Evolutionary conservation across 1,284 basidiomycete species (phyloP).

Genomic region (Naganishia sp.): DNA sequence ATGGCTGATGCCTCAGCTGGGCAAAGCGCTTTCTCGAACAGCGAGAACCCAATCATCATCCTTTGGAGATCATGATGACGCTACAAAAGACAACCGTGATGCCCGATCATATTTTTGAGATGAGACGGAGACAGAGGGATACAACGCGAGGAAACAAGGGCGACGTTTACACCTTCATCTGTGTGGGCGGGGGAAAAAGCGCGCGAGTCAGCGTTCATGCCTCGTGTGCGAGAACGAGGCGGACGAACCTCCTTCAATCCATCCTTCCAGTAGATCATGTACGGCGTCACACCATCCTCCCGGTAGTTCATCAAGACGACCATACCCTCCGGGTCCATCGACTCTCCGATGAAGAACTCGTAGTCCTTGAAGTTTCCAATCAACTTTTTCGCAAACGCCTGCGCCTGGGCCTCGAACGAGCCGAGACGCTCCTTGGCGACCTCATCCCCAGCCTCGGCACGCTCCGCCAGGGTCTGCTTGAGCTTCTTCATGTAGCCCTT

Average conservation of each 20-base stretch:
- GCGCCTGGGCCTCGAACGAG: constrained; percentile 82
- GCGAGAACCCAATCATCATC: not conserved
- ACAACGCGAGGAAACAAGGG: constrained; percentile 18
- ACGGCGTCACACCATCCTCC: constrained; percentile 65
- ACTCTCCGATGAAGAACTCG: constrained; percentile 75
- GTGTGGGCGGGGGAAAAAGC: constrained; percentile 7
- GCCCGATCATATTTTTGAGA: constrained; percentile 9
- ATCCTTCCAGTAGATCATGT: constrained; percentile 91
- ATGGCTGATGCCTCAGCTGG: too few species aligned
- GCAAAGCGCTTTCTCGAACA: too few species aligned
- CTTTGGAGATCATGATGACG: constrained; percentile 9
- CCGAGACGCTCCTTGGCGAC: constrained; percentile 68
- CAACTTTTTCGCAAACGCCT: constrained; percentile 80
- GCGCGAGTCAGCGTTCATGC: not conserved
- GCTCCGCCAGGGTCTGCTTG: constrained; percentile 63
- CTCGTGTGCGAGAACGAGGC: too few species aligned
- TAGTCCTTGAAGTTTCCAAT: constrained; percentile 76
- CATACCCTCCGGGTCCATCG: constrained; percentile 85
- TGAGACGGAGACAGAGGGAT: not conserved
- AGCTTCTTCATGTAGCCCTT: constrained; percentile 88
- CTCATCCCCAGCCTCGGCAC: constrained; percentile 45
- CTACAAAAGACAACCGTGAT: constrained; percentile 23
- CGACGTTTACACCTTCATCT: constrained; percentile 33
- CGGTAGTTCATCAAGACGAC: constrained; percentile 72
- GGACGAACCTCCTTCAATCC: constrained; percentile 66